Evolutionary conservation across 2,329 filamentous ascomycete genomes (phyloP), one percentile per base, ranked within the genome.

Genomic region (Aspergillus pseudonomiae): DNA sequence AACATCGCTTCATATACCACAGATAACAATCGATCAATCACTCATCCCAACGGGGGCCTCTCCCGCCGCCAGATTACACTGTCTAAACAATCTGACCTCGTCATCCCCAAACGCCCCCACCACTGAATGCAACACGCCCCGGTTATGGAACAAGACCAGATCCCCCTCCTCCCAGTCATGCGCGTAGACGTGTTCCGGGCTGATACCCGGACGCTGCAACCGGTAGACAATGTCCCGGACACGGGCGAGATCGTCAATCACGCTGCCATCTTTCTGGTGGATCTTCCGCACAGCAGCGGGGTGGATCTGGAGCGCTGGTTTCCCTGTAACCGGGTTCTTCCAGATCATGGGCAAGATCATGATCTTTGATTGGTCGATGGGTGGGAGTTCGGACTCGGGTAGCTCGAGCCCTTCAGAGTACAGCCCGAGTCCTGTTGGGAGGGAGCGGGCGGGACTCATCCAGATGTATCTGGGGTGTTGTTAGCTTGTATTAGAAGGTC

Each of bases 91-190:
- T 52, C 91, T 79, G 36, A 93, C 87, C 80, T 93, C 90, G n/a
- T 90, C 85, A 56, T 89, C 85, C 9, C 84, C 83, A 76, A 94
- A 93, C 1, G 89, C 88, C 1, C 91, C 91, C 0, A 92, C 90
- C 1, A 94, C 91, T 3, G 86, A 89, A 75, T 94, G 91, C 61
- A 93, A 74, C 19, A 92, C 82, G 1, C 91, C 91, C 11, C 90
- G 86, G 73, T 94, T 94, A 75, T 94, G 89, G 77, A 94, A 94
- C 30, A 94, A 80, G 0, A 92, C 91, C 62, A 92, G 78, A 72
- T 93, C 91, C 6, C 91, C 91, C 73, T 91, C 87, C 68, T 89
- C 81, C 91, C 91, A 94, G 69, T 93, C 89, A 70, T 93, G 89
- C 10, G 89, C 81, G 74, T 92, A 93, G 12, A 94, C 90, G 65